Evolutionary conservation across 306 rosid genomes (phyloP), one percentile per base, ranked within the genome.

Genomic region (Chamaecrista fasciculata): DNA sequence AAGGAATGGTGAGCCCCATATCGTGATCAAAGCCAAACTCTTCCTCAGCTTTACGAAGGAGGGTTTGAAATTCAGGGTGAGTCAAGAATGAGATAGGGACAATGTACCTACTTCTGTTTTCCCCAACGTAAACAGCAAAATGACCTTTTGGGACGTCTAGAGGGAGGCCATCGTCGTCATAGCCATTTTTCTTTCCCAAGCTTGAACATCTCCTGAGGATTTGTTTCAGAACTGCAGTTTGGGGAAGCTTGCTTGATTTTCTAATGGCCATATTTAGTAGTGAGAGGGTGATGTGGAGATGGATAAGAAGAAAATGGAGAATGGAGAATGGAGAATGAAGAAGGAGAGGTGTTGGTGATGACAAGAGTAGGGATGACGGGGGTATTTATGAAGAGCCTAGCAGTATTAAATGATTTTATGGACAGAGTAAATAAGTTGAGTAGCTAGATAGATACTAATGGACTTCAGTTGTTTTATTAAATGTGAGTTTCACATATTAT

Each of bases 1-100:
- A 94, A 51, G 98, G 98, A 72, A 94, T 90, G 0, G 96, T 86
- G 76, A 91, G 87, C 9, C 98, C 98, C 98, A 90, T 86, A 4
- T 94, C 96, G 48, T 90, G 98, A 66, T 86, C 89, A 28, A 90
- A 94, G 0, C 98, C 98, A 28, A 88, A 94, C 49, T 94, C 98
- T 65, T 94, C 98, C 63, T 94, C 98, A 0, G 98, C 97, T 82
- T 78, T 94, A 21, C 85, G 82, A 19, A 93, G 97, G 23, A 93
- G 94, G 20, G 85, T 82, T 23, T 88, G 96, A 47, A 94, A 94
- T 73, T 86, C 76, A 0, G 98, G 97, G 49, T 88, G 95, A 43
- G 91, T 81, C 43, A 94, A 59, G 78, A 90, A 84, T 0, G 97
- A 90, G 76, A 94, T 94, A 0, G 98, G 97, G 4, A 94, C 96